Conservation (phyloP, 208 protist species). For the Trypanosoma mega region DNA sequence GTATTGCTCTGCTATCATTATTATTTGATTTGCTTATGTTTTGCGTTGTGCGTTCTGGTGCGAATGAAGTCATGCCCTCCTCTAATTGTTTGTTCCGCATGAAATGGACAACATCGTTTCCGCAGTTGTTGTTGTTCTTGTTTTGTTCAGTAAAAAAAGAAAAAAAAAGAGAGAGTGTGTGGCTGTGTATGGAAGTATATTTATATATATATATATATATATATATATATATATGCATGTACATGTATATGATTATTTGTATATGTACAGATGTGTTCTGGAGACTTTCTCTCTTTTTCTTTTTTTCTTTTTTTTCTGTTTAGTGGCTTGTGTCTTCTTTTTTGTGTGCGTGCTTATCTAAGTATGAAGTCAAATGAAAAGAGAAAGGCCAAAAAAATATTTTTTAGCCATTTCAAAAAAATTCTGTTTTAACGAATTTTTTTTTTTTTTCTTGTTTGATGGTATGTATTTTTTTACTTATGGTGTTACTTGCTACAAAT, state of each 20-base stretch:
- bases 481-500: too few relatives aligned
- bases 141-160: slow-evolving; percentile 12
- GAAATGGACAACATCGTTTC: too few relatives aligned
- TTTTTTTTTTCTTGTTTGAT: too few relatives aligned
- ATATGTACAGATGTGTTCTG: neutral
- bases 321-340: slow-evolving; percentile 2
- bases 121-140: neutral
- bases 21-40: neutral
- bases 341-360: neutral
- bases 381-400: neutral
- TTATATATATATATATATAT: neutral
- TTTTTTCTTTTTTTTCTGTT: slow-evolving; percentile 12
- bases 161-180: slow-evolving; percentile 3
- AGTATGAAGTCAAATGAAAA: neutral
- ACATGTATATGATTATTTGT: too few relatives aligned
- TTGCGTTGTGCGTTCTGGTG: neutral
- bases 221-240: neutral
- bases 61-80: neutral
- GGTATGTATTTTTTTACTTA: too few relatives aligned
- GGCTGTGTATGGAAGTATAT: neutral
- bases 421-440: too few relatives aligned
- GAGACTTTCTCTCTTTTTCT: slow-evolving; percentile 3
- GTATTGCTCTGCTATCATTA: neutral
- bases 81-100: too few relatives aligned
- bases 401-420: too few relatives aligned